Evolutionary conservation across 495 filamentous ascomycete genomes (phyloP), one percentile per base, ranked within the genome.

Genomic region (Amorphotheca resinae): DNA sequence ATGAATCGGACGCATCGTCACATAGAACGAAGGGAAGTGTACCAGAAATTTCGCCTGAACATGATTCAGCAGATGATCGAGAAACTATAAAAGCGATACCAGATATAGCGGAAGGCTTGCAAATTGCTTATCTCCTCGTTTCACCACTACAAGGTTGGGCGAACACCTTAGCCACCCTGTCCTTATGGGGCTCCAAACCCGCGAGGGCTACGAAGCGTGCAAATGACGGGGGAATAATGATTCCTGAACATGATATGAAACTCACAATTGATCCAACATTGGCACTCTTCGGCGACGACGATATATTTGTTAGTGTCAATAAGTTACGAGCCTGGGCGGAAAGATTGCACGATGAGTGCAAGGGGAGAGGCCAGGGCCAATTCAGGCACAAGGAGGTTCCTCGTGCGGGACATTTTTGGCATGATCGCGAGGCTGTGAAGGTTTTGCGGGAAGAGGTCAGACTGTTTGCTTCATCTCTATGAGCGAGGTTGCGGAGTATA

Each of bases 221-320:
- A 43, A 53, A 58, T 16, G 56, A 63, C 8, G 64, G 64, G 33
- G 49, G 39, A 7, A 52, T 5, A 5, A 5, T 11, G 5, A 5
- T 63, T 16, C 51, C 51, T n/a, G 68, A 75, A 47, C 55, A 60
- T 33, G 79, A 82, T 57, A 64, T 80, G 55, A 48, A 70, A 33
- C 35, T 54, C 17, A 44, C 36, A 11, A 33, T 54, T 11, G 42
- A 82, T 49, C 63, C 68, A 1, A 82, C 80, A 0, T 58, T 96
- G 14, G 79, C 73, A 5, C 61, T 95, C 7, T 94, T 82, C 53
- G 91, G 91, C 2, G 77, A 84, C 42, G 64, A 72, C 30, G 91
- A 95, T 54, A 62, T 69, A 3, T 94, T 98, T 45, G 79, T 85
- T 2, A 72, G 81, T 7, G 66, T 65, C 11, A 73, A 62, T 38